These are phyloP conservation scores for Fistulina hepatica DNA, from an alignment of 1,284 basidiomycete genomes.

Conservation along the genomic window DNA sequence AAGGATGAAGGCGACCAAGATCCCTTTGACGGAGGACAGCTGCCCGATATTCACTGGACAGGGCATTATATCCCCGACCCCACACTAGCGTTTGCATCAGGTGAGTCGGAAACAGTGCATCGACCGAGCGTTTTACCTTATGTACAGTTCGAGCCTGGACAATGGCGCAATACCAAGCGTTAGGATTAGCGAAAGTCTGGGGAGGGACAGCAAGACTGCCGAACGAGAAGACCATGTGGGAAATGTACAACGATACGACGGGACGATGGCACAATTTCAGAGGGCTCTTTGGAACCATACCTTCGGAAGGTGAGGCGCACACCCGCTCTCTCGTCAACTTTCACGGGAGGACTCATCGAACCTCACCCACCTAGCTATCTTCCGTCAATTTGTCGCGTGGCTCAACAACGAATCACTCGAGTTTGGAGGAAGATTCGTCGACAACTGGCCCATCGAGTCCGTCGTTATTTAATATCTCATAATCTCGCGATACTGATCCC, in stretches of 20 bases:
- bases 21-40: slow-evolving; percentile 10
- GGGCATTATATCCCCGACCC: slow-evolving; percentile 19
- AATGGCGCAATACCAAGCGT: slow-evolving; percentile 15
- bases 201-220: slow-evolving; percentile 17
- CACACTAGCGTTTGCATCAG: slow-evolving; percentile 17
- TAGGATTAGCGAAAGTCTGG: slow-evolving; percentile 18
- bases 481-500: not conserved
- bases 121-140: not conserved
- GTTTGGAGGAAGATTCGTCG: slow-evolving; percentile 19
- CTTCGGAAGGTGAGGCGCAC: slow-evolving; percentile 14
- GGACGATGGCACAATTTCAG: slow-evolving; percentile 17
- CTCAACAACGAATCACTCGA: slow-evolving; percentile 21
- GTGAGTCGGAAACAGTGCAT: slow-evolving; percentile 3
- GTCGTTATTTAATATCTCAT: slow-evolving; percentile 3
- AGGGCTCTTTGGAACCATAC: slow-evolving; percentile 15
- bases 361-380: slow-evolving; percentile 12
- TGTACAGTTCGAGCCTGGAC: slow-evolving; percentile 17
- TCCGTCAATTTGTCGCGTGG: slow-evolving; percentile 21
- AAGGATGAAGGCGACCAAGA: not conserved
- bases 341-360: too few relatives aligned
- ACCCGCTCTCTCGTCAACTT: not conserved
- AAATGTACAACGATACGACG: slow-evolving; percentile 16
- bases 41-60: slow-evolving; percentile 16
- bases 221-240: slow-evolving; percentile 12
- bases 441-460: slow-evolving; percentile 18